Evolutionary conservation across 768 basidiomycete species (phyloP).

Genomic region (Boletus eberwhitei): DNA sequence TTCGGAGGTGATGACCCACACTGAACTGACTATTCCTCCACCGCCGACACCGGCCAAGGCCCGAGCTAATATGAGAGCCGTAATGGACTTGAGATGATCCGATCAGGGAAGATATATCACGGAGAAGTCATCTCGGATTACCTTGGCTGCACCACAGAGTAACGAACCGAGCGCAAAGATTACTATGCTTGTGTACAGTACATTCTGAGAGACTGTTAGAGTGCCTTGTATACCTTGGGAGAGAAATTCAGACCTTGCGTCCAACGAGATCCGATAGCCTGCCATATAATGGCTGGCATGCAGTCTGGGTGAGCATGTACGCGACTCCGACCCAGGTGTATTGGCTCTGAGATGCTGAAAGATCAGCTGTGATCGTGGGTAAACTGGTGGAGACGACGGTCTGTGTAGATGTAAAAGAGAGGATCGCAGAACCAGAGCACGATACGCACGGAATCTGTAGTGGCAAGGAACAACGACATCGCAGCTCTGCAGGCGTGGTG

Average conservation of each 20-base stretch:
- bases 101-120: constrained; percentile 16
- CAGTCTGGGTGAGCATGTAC: constrained; percentile 85
- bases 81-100: constrained; percentile 33
- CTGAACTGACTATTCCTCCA: constrained; percentile 80
- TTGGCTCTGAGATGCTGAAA: constrained; percentile 63
- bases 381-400: constrained; percentile 80
- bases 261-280: constrained; percentile 77
- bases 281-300: constrained; percentile 80
- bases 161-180: constrained; percentile 78
- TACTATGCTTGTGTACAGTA: constrained; percentile 69
- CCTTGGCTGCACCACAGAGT: constrained; percentile 73
- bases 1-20: constrained; percentile 86
- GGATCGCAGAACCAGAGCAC: neutral
- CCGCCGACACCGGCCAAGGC: constrained; percentile 75
- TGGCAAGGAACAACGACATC: constrained; percentile 78
- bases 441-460: constrained; percentile 72
- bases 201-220: constrained; percentile 39
- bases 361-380: constrained; percentile 73
- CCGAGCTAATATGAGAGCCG: constrained; percentile 67
- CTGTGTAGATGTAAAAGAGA: constrained; percentile 26
- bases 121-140: constrained; percentile 29
- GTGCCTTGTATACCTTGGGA: neutral
- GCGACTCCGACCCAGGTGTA: constrained; percentile 87
- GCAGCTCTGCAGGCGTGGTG: constrained; percentile 53
- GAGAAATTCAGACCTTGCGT: constrained; percentile 54